A percentile compares a stretch with the other conserved stretches of the same genome.
Conservation (phyloP, 1,284 basidiomycete species). For the Termitomyces sp. region DNA sequence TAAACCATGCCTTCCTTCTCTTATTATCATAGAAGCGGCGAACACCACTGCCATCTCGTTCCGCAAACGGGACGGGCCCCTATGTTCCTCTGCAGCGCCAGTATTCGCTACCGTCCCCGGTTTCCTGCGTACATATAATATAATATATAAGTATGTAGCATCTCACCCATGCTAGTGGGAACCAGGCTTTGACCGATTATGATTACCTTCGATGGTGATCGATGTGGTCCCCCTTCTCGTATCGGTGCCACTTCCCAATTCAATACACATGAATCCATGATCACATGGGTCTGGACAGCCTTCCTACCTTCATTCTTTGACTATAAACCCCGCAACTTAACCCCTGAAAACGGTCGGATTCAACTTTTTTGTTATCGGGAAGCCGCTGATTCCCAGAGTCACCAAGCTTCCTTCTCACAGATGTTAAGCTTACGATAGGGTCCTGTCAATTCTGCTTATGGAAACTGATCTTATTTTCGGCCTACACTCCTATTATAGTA, state of each 20-base stretch:
- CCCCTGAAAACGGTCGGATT: background rate
- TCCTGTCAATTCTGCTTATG: background rate
- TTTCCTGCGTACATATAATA: too few species aligned
- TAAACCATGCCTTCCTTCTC: background rate
- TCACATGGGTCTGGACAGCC: slow-evolving; percentile 7
- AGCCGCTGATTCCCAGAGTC: background rate
- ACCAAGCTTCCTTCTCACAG: slow-evolving; percentile 5
- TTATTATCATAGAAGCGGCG: background rate
- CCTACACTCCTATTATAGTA: background rate
- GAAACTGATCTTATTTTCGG: background rate
- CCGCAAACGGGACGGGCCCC: background rate
- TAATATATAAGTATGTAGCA: background rate
- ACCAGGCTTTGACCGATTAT: background rate
- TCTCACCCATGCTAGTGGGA: background rate
- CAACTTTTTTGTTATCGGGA: background rate
- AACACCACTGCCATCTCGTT: background rate
- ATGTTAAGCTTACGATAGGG: background rate
- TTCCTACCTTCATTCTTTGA: slow-evolving; percentile 5
- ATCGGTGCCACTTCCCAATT: slow-evolving; percentile 2
- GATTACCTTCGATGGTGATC: slow-evolving; percentile 9
- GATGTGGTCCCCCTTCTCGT: background rate
- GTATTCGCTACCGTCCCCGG: background rate
- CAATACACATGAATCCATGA: background rate
- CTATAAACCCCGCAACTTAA: slow-evolving; percentile 1
- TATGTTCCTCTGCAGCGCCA: background rate